Evolutionary conservation across 176 grass and related monocot genomes (phyloP).

Genomic region (Elaeis guineensis): DNA sequence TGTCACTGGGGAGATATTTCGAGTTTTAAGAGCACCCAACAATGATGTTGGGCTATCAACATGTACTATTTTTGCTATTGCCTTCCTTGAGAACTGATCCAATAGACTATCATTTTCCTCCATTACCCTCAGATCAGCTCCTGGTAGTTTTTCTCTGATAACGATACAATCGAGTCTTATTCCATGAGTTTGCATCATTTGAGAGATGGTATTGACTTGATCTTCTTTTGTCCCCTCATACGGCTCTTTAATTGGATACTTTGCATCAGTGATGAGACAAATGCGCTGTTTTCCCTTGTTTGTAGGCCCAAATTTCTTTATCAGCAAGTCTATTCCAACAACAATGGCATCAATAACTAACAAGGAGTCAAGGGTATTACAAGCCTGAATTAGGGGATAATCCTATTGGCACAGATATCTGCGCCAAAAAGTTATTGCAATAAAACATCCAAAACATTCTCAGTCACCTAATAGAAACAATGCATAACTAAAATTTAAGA

Average conservation of each 20-base stretch:
- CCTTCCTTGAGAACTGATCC: conserved; percentile 56
- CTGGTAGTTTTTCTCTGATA: conserved; percentile 42
- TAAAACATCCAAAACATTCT: too few species aligned
- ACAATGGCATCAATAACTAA: conserved; percentile 95
- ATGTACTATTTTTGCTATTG: conserved; percentile 48
- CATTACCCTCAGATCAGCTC: conserved; percentile 30
- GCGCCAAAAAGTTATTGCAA: too few species aligned
- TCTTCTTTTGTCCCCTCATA: conserved; percentile 81
- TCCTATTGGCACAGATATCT: too few species aligned
- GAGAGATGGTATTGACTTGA: conserved; percentile 68
- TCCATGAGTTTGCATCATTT: conserved; percentile 74
- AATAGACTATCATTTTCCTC: conserved; percentile 75
- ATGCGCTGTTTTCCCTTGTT: conserved; percentile 61
- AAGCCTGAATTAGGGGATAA: too few species aligned
- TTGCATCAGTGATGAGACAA: conserved; percentile 76
- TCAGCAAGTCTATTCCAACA: conserved; percentile 88
- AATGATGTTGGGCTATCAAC: conserved; percentile 69
- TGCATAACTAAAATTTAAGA: too few species aligned
- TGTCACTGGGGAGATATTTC: conserved; percentile 76
- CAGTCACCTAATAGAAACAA: too few species aligned
- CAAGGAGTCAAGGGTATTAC: conserved; percentile 39
- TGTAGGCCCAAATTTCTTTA: conserved; percentile 63
- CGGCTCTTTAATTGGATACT: conserved; percentile 60
- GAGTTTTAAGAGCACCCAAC: conserved; percentile 77
- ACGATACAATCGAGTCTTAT: conserved; percentile 67